Evolutionary conservation across 192 early-diverging fungal species (phyloP).

Genomic region (Gaertneriomyces semiglobifer): DNA sequence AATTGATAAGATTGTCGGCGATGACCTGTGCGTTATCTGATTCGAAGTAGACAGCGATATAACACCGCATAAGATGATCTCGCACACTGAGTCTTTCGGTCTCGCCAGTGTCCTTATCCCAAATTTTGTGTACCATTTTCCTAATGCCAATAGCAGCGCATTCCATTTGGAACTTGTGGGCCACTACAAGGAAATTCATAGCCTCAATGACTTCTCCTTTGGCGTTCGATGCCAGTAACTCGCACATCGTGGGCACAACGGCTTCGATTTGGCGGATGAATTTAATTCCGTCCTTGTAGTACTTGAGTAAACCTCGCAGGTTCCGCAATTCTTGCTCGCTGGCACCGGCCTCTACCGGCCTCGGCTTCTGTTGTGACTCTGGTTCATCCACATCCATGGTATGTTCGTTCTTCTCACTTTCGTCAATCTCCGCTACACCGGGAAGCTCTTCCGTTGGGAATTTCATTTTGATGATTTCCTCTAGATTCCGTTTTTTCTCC

Average conservation of each 20-base stretch:
- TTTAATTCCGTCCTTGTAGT: constrained; percentile 83
- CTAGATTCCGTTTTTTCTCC: constrained; percentile 58
- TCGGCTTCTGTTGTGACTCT: background rate
- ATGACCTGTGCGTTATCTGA: constrained; percentile 39
- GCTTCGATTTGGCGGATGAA: constrained; percentile 81
- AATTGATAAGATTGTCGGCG: constrained; percentile 67
- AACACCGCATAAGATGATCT: constrained; percentile 72
- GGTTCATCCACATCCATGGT: background rate
- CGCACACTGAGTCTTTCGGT: constrained; percentile 44
- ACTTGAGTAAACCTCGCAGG: constrained; percentile 54
- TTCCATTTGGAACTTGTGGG: constrained; percentile 82
- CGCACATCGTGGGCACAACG: constrained; percentile 70
- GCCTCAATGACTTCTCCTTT: constrained; percentile 93
- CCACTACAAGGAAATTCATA: constrained; percentile 91
- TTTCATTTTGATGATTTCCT: constrained; percentile 62
- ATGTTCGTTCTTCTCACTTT: background rate
- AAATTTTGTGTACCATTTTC: constrained; percentile 95
- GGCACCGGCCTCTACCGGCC: background rate
- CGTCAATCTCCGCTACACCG: constrained; percentile 14
- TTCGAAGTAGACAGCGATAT: constrained; percentile 74
- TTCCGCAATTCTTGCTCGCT: constrained; percentile 33
- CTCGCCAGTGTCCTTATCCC: constrained; percentile 55
- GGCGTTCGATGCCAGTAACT: constrained; percentile 81
- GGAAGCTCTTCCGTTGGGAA: constrained; percentile 31
- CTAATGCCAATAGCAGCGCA: constrained; percentile 78